These are phyloP conservation scores for Rhizopus arrhizus DNA, from an alignment of 371 early-diverging fungal genomes.

Conservation along the genomic window DNA sequence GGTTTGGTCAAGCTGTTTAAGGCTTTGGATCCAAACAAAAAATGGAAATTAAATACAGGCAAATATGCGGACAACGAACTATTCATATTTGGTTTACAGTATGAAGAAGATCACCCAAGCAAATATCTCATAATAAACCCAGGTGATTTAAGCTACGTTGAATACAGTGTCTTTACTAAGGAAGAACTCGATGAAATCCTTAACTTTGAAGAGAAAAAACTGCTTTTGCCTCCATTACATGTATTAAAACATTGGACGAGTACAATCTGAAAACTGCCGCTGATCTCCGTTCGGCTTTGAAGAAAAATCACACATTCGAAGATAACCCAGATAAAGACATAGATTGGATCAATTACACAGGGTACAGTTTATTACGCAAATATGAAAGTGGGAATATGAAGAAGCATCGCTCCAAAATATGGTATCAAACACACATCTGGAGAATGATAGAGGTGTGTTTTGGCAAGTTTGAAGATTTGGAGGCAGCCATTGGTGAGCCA, in stretches of 20 bases:
- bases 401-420: constrained; percentile 15
- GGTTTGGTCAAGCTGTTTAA: background rate
- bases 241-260: constrained; percentile 3
- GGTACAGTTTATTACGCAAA: constrained; percentile 14
- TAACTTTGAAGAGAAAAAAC: constrained; percentile 9
- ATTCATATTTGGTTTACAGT: constrained; percentile 20
- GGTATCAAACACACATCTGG: constrained; percentile 27
- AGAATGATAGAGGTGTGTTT: constrained; percentile 18
- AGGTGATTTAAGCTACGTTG: constrained; percentile 5
- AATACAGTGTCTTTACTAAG: constrained; percentile 21
- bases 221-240: constrained; percentile 8
- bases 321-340: constrained; percentile 7
- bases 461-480: constrained; percentile 11
- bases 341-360: constrained; percentile 12
- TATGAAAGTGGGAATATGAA: constrained; percentile 25
- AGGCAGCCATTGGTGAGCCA: constrained; percentile 6
- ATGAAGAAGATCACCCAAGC: constrained; percentile 12
- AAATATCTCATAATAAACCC: constrained; percentile 18
- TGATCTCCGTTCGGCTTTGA: constrained; percentile 11
- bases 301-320: constrained; percentile 17
- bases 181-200: constrained; percentile 23
- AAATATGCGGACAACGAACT: constrained; percentile 18
- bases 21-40: constrained; percentile 8
- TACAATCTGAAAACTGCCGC: constrained; percentile 4
- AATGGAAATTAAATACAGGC: constrained; percentile 12